Base-by-base conservation (phyloP, 371 early-diverging fungal species). In the Syncephalastrum contaminatum region DNA sequence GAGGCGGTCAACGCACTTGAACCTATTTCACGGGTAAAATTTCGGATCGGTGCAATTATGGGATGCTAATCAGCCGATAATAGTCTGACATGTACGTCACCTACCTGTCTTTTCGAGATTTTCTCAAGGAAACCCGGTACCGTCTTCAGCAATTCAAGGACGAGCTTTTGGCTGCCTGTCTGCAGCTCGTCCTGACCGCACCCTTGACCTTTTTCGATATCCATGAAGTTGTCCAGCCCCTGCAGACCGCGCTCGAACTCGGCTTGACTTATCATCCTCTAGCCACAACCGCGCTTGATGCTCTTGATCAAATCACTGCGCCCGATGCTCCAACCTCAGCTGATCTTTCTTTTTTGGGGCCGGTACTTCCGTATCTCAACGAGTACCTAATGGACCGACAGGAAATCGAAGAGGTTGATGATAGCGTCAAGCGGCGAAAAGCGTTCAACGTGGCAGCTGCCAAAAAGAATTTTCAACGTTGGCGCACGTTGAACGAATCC, bases 101-200 rank as follows among this genome's bases (percentile, higher is more conserved):
- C 3, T 77, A 68, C 30, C 48, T 70, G n/a, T 55, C 73, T 42
- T 72, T 84, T 58, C 64, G 54, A 16, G 82, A 78, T 30, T 88
- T 82, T 49, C 50, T 89, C 22, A 63, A 68, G 16, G 84, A 87
- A 46, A 83, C 88, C 19, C 72, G 82, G 52, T 75, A 85, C 21
- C 69, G 83, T 18, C 70, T 88, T 46, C 76, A 84, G 20, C 85
- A 83, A 56, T 90, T 82, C 69, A 89, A 89, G 60, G 91, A 91
- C 48, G 93, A 93, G 36, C 70, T 93, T 12, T 66, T 90, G 14
- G 86, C 82, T 0, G 77, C 88, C 0, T 88, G 90, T 53, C 64
- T 93, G 36, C 71, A 76, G 19, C 57, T 89, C 10, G 71, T 91
- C 1, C 78, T 93, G 2, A 69, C 83, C 0, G 73, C 72, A 36